Base-by-base conservation (phyloP, 306 rosid species). In the Acacia confusa region DNA sequence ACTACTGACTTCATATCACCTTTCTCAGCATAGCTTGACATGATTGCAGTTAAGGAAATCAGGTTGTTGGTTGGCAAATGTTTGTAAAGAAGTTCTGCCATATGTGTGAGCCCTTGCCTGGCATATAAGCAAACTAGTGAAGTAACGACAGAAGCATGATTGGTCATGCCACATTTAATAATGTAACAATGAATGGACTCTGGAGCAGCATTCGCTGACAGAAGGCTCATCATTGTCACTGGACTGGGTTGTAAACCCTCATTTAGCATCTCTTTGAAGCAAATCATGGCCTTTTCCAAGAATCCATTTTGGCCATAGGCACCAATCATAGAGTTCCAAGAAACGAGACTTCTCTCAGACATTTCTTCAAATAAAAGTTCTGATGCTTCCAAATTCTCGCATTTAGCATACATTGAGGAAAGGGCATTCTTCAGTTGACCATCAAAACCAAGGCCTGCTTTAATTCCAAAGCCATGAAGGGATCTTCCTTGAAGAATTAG, bases 261-360 rank as follows among this genome's bases (percentile, higher is more conserved):
- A 86, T 47, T 85, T 25, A 74, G 72, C 97, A 92, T 90, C 52
- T 75, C 81, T 84, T 88, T 92, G 75, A 94, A 94, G 79, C 85
- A 77, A 58, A 83, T 16, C 72, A 87, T 74, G 1, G 95, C 92
- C 82, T 87, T 82, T 9, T 77, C 83, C 41, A 40, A 82, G 83
- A 83, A 80, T 44, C 94, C 91, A 82, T 88, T 90, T 82, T 83
- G 90, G 24, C 94, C 88, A 68, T 84, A 89, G 3, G 89, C 97
- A 77, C 92, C 92, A 76, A 94, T 89, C 95, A 94, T 92, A 72
- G 95, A 87, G 81, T 94, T 94, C 98, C 94, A 92, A 65, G 97
- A 89, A 74, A 90, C 92, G 53, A 90, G 89, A 78, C 86, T 83
- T 78, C 83, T 92, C 52, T 86, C 88, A 24, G 1, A 83, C 76